Evolutionary conservation across 78 protist genomes (phyloP), one percentile per base, ranked within the genome.

Genomic region (Pigoraptor vietnamica): DNA sequence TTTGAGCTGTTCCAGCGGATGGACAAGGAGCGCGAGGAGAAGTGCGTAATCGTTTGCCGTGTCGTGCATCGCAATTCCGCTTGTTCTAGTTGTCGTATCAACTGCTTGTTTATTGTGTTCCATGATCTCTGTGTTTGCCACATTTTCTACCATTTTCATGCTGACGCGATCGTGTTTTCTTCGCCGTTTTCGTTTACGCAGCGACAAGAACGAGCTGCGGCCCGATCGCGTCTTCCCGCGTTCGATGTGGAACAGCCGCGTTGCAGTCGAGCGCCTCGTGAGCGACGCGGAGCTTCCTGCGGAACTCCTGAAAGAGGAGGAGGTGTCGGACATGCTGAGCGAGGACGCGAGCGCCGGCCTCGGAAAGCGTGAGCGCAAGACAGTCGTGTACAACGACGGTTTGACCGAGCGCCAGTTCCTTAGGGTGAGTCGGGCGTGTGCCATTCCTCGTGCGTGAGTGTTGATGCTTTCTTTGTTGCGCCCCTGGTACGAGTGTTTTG

Each of bases 391-490:
- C 67, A 56, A 39, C 55, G 93, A 92, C 34, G 88, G 40, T 0
- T 1, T 92, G 88, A 92, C 88, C 36, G 93, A 92, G 14, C 35
- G 0, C 35, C 87, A 92, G 35, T 92, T 84, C 38, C 9, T 37
- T 0, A 1, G 48, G 23, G 89, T 82, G 82, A 24, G 55, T 14
- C 1, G 37, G 89, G 24, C n/a, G 88, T 81, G 88, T 19, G 82
- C 6, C 40, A 88, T 23, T 14, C 19, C 24, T 6, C 23, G 2
- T 39, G 81, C 1, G 48, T 48, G 91, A 19, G 23, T 10, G 24
- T 89, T 29, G 40, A 33, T 34, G 87, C 39, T 32, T 2, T 1
- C 39, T 2, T 34, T 2, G 24, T 10, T 82, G 1, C 21, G 21
- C 38, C 0, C 23, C 0, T 34, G 21, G 1, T 34, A 1, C 34